Evolutionary conservation across 2,329 filamentous ascomycete species (phyloP).

Genomic region (Rasamsonia emersonii): DNA sequence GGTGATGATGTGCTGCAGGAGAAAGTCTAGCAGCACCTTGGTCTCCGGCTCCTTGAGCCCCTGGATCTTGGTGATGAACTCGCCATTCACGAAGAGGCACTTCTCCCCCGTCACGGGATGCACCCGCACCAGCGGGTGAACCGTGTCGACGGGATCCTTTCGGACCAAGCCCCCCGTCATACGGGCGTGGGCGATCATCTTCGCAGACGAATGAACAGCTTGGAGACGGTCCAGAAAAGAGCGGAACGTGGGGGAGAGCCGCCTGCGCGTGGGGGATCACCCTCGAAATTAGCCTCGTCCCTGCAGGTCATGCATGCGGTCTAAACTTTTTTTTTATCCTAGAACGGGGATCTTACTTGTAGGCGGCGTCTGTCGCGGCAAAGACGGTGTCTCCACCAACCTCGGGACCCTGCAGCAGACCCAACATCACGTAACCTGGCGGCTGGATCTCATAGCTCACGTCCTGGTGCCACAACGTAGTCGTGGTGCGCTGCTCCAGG

Average conservation of each 20-base stretch:
- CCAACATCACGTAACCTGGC: conserved; percentile 40
- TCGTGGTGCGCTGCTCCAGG: conserved; percentile 36
- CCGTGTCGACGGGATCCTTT: conserved; percentile 36
- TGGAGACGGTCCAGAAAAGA: conserved; percentile 24
- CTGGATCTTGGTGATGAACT: conserved; percentile 41
- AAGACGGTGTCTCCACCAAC: conserved; percentile 43
- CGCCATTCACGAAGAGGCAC: conserved; percentile 40
- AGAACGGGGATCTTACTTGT: conserved; percentile 24
- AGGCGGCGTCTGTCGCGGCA: conserved; percentile 37
- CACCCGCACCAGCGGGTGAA: conserved; percentile 39
- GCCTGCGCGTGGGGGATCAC: conserved; percentile 12
- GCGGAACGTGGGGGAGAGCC: conserved; percentile 45
- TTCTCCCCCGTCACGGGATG: conserved; percentile 43
- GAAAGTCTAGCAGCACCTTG: conserved; percentile 38
- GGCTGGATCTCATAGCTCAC: conserved; percentile 42
- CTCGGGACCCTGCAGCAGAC: conserved; percentile 42
- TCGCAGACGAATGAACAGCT: conserved; percentile 33
- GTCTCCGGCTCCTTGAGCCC: conserved; percentile 42
- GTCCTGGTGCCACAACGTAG: conserved; percentile 43
- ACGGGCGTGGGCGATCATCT: conserved; percentile 36
- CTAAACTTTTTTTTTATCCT: background rate
- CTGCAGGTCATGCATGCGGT: background rate
- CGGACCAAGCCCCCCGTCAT: conserved; percentile 36
- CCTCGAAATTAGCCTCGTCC: background rate
- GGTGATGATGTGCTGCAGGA: conserved; percentile 39